Percentiles rank a stretch among this genome's conserved stretches.
phyloP scores from a whole-genome alignment of 192 early-diverging fungal genomes.

The Gamsiella multidivaricata region DNA sequence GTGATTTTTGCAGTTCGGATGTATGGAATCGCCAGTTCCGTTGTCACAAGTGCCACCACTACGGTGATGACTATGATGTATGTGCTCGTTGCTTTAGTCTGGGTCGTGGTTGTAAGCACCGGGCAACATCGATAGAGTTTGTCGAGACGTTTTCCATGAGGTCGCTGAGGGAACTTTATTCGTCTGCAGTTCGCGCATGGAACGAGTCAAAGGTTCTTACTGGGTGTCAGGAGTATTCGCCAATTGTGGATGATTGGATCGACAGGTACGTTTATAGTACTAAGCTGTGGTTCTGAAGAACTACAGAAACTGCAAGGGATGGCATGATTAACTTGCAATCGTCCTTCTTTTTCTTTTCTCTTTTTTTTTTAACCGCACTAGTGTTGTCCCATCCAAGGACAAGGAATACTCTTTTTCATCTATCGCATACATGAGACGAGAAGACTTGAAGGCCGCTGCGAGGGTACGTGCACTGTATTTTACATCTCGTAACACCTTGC shows the following conservation, averaged over 20 bases:
- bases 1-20: conserved; percentile 39
- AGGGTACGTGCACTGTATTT: neutral
- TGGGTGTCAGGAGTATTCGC: conserved; percentile 1
- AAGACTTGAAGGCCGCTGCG: neutral
- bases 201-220: conserved; percentile 25
- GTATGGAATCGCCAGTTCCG: conserved; percentile 45
- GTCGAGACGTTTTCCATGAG: conserved; percentile 37
- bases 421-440: conserved; percentile 16
- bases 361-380: neutral
- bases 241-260: conserved; percentile 14
- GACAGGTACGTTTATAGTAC: conserved; percentile 25
- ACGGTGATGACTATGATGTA: conserved; percentile 23
- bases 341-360: neutral
- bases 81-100: conserved; percentile 20
- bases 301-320: no score
- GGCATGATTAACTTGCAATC: no score
- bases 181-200: conserved; percentile 30
- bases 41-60: conserved; percentile 11
- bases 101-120: conserved; percentile 40
- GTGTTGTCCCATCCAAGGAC: conserved; percentile 12
- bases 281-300: no score
- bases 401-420: conserved; percentile 13
- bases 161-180: conserved; percentile 7
- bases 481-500: neutral
- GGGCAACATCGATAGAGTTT: conserved; percentile 20